Evolutionary conservation across 2,329 filamentous ascomycete genomes (phyloP), one percentile per base, ranked within the genome.

Genomic region (Pseudopyrenochaeta lycopersici): DNA sequence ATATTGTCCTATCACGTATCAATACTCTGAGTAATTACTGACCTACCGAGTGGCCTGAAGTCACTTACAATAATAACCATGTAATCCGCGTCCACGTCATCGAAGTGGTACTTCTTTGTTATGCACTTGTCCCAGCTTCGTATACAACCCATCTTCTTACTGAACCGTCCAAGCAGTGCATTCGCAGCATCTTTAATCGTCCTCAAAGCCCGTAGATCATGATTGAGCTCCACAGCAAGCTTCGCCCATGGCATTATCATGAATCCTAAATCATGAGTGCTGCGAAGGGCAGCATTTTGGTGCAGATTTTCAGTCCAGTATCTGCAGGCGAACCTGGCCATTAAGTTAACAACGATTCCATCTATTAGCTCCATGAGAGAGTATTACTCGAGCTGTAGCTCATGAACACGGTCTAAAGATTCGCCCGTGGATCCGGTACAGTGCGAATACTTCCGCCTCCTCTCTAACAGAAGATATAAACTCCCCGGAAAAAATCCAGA

Each of bases 401-500:
- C 32, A 35, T 17, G 15, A 4, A 17, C 12, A 14, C 12, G 11
- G 15, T 35, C 32, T 14, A 14, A 35, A 27, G 23, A 27, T 14
- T 17, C 32, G 11, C 15, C 11, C 11, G 12, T 35, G 11, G 32
- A 35, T 5, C 15, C 23, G 32, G 5, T 17, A 14, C 4, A 12
- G 17, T 20, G 33, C 27, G 53, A 68, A 66, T 42, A 35, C 32
- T 65, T 70, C 21, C 66, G 56, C 45, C 64, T 42, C 10, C 75
- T 48, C 45, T 77, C 68, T 9, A 78, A 64, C 0, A 81, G 67
- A 1, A 77, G 64, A 47, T 80, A 78, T 1, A 81, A 57, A 4
- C 68, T 70, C 0, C 79, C 79, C 0, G 79, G 79, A 49, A 81
- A 81, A 68, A 82, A 81, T 0, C 79, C 79, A 1, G 75, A 78